A percentile compares a stretch with the other conserved stretches of the same genome.
phyloP scores from a whole-genome alignment of 2,329 filamentous ascomycete genomes.

The Stenocarpella maydis region DNA sequence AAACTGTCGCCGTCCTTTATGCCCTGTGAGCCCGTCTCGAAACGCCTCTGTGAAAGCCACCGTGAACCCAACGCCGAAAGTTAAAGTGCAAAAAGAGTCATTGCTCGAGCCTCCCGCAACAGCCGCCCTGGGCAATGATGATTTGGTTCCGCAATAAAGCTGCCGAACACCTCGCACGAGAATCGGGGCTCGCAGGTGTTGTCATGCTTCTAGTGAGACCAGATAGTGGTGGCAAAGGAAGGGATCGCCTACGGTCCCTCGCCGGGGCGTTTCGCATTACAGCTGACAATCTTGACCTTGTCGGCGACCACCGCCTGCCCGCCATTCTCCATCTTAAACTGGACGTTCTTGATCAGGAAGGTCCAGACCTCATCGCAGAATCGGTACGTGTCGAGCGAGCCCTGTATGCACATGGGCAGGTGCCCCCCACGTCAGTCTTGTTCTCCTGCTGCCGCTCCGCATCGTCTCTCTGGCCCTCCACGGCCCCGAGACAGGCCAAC shows the following conservation, averaged over 20 bases:
- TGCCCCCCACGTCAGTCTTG: slow-evolving; percentile 27
- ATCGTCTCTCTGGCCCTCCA: neutral
- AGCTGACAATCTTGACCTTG: slow-evolving; percentile 98
- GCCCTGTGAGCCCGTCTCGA: neutral
- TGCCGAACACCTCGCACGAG: neutral
- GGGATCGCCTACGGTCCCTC: slow-evolving; percentile 45
- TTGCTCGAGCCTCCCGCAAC: neutral
- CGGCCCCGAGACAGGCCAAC: neutral
- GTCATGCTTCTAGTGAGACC: neutral
- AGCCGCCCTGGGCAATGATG: neutral
- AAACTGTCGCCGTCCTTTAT: neutral
- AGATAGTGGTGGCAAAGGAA: neutral
- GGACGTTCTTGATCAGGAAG: slow-evolving; percentile 97
- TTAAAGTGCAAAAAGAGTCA: neutral
- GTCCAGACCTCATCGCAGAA: slow-evolving; percentile 99
- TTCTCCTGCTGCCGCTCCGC: neutral
- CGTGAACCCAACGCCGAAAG: slow-evolving; percentile 14
- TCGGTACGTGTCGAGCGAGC: slow-evolving; percentile 95
- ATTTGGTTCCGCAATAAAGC: neutral
- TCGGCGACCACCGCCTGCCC: slow-evolving; percentile 79
- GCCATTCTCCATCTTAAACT: slow-evolving; percentile 94
- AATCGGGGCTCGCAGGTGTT: neutral
- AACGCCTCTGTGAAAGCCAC: neutral
- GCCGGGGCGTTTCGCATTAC: slow-evolving; percentile 80
- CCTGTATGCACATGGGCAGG: slow-evolving; percentile 65